Conservation (phyloP, 2,329 filamentous ascomycete species). For the Colletotrichum lupini region DNA sequence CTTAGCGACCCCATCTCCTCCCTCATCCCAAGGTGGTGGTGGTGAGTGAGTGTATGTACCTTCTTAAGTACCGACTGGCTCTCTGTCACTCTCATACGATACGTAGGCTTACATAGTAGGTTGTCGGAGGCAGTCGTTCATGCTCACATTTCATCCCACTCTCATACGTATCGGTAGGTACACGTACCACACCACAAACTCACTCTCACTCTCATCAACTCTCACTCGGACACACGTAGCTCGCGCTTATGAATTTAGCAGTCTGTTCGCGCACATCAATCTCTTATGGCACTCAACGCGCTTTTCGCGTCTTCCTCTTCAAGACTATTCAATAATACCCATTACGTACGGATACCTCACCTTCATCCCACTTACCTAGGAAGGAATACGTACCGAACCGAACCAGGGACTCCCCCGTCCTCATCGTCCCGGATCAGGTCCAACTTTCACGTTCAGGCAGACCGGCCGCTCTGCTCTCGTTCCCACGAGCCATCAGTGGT, state of each 20-base stretch:
- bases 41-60: no score
- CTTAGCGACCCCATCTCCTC: not conserved
- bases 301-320: not conserved
- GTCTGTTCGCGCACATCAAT: not conserved
- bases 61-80: not conserved
- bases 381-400: not conserved
- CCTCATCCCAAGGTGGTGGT: not conserved
- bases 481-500: not conserved
- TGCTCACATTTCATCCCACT: not conserved
- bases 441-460: not conserved
- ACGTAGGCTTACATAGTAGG: not conserved
- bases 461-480: not conserved
- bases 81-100: not conserved
- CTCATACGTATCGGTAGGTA: not conserved
- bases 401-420: not conserved
- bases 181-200: not conserved
- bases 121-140: not conserved
- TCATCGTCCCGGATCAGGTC: not conserved
- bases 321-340: not conserved
- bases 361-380: no score
- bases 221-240: not conserved
- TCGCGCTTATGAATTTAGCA: not conserved
- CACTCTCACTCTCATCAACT: not conserved
- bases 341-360: not conserved
- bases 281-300: not conserved